phyloP scores from a whole-genome alignment of 1,284 basidiomycete genomes.

The Cryptococcus sp. region DNA sequence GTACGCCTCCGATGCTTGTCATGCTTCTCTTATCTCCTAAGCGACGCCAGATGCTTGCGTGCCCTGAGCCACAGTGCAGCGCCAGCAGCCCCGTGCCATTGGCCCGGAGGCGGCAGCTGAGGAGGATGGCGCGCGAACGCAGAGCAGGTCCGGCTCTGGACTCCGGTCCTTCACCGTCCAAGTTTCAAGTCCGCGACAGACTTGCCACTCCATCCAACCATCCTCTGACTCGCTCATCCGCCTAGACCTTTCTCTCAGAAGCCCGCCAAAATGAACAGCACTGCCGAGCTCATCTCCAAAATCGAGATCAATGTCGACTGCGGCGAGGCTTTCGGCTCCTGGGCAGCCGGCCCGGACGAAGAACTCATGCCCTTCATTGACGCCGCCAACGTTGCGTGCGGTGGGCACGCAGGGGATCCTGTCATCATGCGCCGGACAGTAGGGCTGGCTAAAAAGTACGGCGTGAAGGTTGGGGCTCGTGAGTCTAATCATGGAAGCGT shows the following conservation, averaged over 20 bases:
- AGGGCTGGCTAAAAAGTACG: slow-evolving; percentile 34
- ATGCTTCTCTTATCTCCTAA: too few species aligned
- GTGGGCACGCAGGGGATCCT: slow-evolving; percentile 44
- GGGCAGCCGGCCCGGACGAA: slow-evolving; percentile 43
- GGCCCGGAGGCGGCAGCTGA: too few species aligned
- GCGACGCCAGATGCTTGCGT: too few species aligned
- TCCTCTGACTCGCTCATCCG: too few species aligned
- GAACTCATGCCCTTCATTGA: slow-evolving; percentile 38
- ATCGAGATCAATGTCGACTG: slow-evolving; percentile 42
- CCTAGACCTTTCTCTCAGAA: too few species aligned
- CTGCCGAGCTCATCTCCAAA: not conserved
- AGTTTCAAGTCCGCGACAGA: too few species aligned
- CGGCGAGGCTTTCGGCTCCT: slow-evolving; percentile 41
- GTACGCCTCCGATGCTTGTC: too few species aligned
- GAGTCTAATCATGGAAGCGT: slow-evolving; percentile 3
- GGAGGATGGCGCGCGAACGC: not conserved
- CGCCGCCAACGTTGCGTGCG: slow-evolving; percentile 43
- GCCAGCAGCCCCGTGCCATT: too few species aligned
- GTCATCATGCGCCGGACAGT: slow-evolving; percentile 44
- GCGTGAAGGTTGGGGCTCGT: slow-evolving; percentile 42
- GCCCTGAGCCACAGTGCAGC: too few species aligned
- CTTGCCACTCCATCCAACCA: too few species aligned
- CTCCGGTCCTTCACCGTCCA: too few species aligned
- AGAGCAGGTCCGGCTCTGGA: too few species aligned
- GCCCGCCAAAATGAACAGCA: not conserved